Evolutionary conservation across 2,329 filamentous ascomycete species (phyloP).

Genomic region (Aspergillus eucalypticola): DNA sequence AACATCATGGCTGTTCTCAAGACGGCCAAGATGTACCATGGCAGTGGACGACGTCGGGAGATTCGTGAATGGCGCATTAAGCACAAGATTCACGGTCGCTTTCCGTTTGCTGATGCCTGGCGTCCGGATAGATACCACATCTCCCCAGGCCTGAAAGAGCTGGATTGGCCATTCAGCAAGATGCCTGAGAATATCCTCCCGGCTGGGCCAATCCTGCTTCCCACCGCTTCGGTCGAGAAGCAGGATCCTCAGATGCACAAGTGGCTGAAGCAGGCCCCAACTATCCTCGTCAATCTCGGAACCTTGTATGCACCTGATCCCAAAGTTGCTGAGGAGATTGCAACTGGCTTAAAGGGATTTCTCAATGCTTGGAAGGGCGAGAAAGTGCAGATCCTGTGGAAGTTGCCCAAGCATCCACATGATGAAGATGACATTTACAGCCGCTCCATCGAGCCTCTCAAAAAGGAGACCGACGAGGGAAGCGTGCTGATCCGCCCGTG

Average conservation of each 20-base stretch:
- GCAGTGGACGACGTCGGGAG: constrained; percentile 26
- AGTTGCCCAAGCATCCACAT: constrained; percentile 32
- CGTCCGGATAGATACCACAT: constrained; percentile 30
- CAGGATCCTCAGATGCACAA: constrained; percentile 44
- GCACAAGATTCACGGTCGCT: constrained; percentile 27
- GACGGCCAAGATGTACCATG: constrained; percentile 29
- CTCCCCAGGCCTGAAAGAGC: constrained; percentile 32
- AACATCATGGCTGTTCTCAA: constrained; percentile 45
- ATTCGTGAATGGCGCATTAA: constrained; percentile 27
- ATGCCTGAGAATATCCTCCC: constrained; percentile 44
- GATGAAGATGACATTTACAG: constrained; percentile 23
- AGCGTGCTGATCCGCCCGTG: constrained; percentile 45
- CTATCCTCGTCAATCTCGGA: constrained; percentile 54
- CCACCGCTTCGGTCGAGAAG: constrained; percentile 33
- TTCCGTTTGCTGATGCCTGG: constrained; percentile 31
- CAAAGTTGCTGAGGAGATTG: constrained; percentile 43
- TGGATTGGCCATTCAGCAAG: constrained; percentile 44
- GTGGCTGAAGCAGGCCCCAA: constrained; percentile 49
- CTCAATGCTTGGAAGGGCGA: constrained; percentile 31
- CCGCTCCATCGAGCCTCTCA: constrained; percentile 25
- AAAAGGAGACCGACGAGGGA: constrained; percentile 29
- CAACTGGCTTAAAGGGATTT: constrained; percentile 37
- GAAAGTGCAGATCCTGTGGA: constrained; percentile 43
- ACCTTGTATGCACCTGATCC: constrained; percentile 38
- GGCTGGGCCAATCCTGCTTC: constrained; percentile 52